Evolutionary conservation across 768 basidiomycete species (phyloP).

Genomic region (Auriscalpium vulgare): DNA sequence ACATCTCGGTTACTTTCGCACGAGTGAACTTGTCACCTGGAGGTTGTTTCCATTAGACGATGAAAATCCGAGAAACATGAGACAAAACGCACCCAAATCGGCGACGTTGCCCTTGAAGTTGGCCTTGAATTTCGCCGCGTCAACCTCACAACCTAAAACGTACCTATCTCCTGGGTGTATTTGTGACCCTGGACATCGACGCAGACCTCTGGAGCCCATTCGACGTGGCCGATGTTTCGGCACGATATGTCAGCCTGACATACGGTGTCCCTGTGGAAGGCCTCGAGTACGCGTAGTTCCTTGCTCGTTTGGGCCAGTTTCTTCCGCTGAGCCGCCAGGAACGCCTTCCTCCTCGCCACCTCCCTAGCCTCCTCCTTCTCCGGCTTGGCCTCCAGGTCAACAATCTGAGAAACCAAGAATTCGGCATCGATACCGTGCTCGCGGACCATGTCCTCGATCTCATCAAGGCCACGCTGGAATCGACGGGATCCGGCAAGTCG

Average conservation of each 20-base stretch:
- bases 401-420: conserved; percentile 18
- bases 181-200: conserved; percentile 13
- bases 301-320: conserved; percentile 17
- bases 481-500: conserved; percentile 5
- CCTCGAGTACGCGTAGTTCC: conserved; percentile 16
- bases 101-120: conserved; percentile 25
- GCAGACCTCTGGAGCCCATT: conserved; percentile 18
- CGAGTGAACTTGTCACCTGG: background rate
- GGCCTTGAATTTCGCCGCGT: conserved; percentile 20
- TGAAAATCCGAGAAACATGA: conserved; percentile 16
- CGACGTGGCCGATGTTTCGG: conserved; percentile 21
- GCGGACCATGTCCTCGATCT: conserved; percentile 17
- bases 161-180: conserved; percentile 22
- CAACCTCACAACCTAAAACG: conserved; percentile 21
- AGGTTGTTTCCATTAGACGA: conserved; percentile 8
- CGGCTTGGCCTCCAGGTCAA: conserved; percentile 18
- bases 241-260: conserved; percentile 11
- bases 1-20: background rate
- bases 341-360: background rate
- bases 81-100: conserved; percentile 23
- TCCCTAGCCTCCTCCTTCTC: conserved; percentile 15
- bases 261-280: conserved; percentile 18
- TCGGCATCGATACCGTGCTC: conserved; percentile 7
- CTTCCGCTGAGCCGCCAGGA: conserved; percentile 5
- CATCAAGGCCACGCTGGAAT: conserved; percentile 18